Percentiles rank a stretch among this genome's conserved stretches.
Evolutionary conservation across 2,329 filamentous ascomycete species (phyloP).

Genomic region (Aureobasidium namibiae): DNA sequence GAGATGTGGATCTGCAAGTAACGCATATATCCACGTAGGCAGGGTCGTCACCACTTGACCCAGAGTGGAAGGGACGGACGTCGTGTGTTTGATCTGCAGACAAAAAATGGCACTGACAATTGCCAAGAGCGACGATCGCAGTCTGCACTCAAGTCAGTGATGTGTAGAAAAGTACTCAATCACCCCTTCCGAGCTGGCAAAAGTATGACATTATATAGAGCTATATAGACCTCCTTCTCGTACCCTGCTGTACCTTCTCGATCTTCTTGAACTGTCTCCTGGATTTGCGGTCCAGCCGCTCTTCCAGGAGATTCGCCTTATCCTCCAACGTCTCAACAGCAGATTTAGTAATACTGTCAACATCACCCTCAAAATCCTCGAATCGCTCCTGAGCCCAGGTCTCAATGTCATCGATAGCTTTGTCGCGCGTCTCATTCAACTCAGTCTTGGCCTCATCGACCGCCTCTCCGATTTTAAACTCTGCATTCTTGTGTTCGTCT

Average conservation of each 20-base stretch:
- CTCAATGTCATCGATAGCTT: background rate
- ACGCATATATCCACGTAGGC: background rate
- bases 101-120: background rate
- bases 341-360: background rate
- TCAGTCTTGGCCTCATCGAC: conserved; percentile 2
- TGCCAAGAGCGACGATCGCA: conserved; percentile 1
- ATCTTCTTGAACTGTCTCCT: background rate
- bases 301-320: background rate
- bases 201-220: background rate
- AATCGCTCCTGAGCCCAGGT: background rate
- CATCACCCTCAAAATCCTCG: background rate
- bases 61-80: background rate
- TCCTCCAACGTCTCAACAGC: background rate
- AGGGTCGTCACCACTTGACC: background rate
- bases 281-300: background rate
- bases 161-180: background rate
- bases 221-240: conserved; percentile 7
- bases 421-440: background rate
- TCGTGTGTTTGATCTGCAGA: conserved; percentile 6
- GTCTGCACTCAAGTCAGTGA: background rate
- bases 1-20: background rate
- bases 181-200: background rate
- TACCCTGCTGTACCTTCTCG: background rate
- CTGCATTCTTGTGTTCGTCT: background rate
- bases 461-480: background rate